Evolutionary conservation across 2,329 filamentous ascomycete genomes (phyloP).

Genomic region (Hymenotorrendiella dingleyae): DNA sequence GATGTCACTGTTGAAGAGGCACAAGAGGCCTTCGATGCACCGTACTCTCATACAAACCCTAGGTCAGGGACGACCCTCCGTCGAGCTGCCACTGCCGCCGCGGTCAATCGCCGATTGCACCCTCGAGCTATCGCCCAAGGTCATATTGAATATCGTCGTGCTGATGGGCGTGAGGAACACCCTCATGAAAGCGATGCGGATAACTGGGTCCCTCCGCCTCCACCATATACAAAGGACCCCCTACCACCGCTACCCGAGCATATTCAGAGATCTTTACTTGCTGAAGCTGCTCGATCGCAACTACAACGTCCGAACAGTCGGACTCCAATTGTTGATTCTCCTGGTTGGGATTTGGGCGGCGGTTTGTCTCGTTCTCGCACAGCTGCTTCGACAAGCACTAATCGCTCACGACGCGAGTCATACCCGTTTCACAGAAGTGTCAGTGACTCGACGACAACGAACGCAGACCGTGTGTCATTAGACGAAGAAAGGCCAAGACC

Average conservation of each 20-base stretch:
- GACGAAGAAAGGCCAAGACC: constrained; percentile 27
- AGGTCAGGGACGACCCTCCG: constrained; percentile 65
- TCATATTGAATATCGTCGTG: constrained; percentile 57
- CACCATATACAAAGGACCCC: constrained; percentile 66
- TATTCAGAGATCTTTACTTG: constrained; percentile 29
- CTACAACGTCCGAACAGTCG: constrained; percentile 25
- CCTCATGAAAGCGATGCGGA: constrained; percentile 85
- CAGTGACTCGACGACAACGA: constrained; percentile 33
- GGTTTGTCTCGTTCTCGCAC: constrained; percentile 24
- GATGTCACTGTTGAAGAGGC: constrained; percentile 27
- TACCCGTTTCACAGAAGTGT: constrained; percentile 31
- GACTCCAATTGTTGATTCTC: constrained; percentile 20
- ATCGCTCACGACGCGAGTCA: constrained; percentile 21
- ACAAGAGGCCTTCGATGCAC: constrained; percentile 56
- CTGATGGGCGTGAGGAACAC: constrained; percentile 64
- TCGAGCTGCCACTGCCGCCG: constrained; percentile 70
- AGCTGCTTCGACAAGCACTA: constrained; percentile 19
- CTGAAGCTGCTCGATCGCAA: constrained; percentile 24
- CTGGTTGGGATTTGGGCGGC: constrained; percentile 16
- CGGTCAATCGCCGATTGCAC: constrained; percentile 63
- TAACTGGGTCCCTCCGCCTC: constrained; percentile 82
- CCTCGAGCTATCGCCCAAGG: constrained; percentile 49
- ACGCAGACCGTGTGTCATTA: constrained; percentile 17
- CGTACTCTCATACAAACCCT: constrained; percentile 67
- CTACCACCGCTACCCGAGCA: constrained; percentile 31